Evolutionary conservation across 1,284 basidiomycete genomes (phyloP), one percentile per base, ranked within the genome.

Genomic region (Rhizopogon hawkerae): DNA sequence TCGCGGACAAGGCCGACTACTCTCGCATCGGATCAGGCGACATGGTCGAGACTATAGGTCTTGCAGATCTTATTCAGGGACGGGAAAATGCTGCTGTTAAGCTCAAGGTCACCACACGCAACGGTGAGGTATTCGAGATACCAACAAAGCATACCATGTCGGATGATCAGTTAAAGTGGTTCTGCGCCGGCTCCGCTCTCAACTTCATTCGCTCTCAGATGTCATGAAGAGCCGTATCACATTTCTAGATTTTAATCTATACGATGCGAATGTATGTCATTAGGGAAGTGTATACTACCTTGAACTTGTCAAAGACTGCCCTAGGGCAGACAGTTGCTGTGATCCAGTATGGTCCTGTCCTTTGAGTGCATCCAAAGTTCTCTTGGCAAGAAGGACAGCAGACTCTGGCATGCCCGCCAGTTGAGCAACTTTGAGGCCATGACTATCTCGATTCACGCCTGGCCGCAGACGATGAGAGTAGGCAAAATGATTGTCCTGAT

Each of bases 401-500:
- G 73, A 61, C 2, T 70, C 57, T 1, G 94, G 95, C 73, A 98
- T 81, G 3, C 90, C 90, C 5, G 92, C 92, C 11, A 97, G 66
- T 48, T 84, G 79, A 4, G 94, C 94, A 13, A 96, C 91, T 64
- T 92, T 90, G 35, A 98, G 71, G 0, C 93, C 95, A 60, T 97
- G 93, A 49, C 93, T 96, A 57, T 95, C 78, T 46, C 85, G 77
- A 65, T 96, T 98, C 47, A 98, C 81, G 0, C 95, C 95, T 3
- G 83, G 81, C 43, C 75, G 74, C 38, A 98, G 67, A 18, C 76
- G 76, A 61, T 98, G 93, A 3, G 88, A 85, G 63, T 95, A 98
- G 0, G 85, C 70, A 60, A 95, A 91, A 48, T 77, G 78, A 8
- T 75, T 78, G 57, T 85, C 79, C 87, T 86, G 54, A 11, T 57